These are phyloP conservation scores for Aspergillus hancockii DNA, from an alignment of 495 filamentous ascomycete genomes.

Conservation along the genomic window DNA sequence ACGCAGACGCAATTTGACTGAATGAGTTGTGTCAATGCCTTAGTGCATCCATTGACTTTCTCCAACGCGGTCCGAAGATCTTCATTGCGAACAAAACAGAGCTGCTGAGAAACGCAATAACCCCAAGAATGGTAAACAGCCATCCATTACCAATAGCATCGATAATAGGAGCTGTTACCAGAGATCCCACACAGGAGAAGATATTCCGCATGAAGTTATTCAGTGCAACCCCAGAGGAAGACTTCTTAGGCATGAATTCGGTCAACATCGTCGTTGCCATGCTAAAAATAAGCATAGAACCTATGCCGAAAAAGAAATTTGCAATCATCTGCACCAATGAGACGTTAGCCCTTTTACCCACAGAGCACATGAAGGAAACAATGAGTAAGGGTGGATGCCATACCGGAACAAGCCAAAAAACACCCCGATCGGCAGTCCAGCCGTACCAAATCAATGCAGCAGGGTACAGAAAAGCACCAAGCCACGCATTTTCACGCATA, in stretches of 20 bases:
- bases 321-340: conserved; percentile 57
- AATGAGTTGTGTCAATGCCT: conserved; percentile 19
- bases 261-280: conserved; percentile 80
- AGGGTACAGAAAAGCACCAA: conserved; percentile 77
- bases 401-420: conserved; percentile 65
- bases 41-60: conserved; percentile 63
- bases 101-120: conserved; percentile 57
- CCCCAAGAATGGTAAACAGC: conserved; percentile 78
- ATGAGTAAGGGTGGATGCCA: conserved; percentile 23
- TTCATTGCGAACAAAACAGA: conserved; percentile 66
- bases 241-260: conserved; percentile 82
- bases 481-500: conserved; percentile 86
- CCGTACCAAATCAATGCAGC: conserved; percentile 66
- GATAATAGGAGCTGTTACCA: conserved; percentile 77
- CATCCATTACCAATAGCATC: conserved; percentile 84
- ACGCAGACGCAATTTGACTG: neutral
- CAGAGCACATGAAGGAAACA: neutral
- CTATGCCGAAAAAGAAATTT: conserved; percentile 86
- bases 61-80: conserved; percentile 66
- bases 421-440: conserved; percentile 59
- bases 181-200: conserved; percentile 72
- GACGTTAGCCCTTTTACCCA: conserved; percentile 12
- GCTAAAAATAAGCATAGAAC: conserved; percentile 86
- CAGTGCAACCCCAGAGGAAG: conserved; percentile 76
- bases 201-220: conserved; percentile 81